These are phyloP conservation scores for Crithidia expoeki DNA, from an alignment of 208 protist species.

Conservation along the genomic window DNA sequence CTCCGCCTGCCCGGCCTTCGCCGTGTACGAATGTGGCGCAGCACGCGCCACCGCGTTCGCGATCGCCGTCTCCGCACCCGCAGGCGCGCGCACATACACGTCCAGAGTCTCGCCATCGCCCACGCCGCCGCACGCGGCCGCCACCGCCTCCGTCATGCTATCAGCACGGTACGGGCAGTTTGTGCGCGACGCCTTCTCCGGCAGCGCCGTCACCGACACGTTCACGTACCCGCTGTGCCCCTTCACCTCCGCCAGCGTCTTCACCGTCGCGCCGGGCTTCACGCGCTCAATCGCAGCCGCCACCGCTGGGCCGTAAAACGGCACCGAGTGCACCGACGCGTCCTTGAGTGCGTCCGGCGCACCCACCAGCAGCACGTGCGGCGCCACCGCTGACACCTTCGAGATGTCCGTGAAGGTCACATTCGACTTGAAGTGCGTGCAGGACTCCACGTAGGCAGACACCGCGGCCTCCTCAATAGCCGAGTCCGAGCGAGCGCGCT, in stretches of 20 bases:
- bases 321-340: slow-evolving; percentile 39
- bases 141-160: slow-evolving; percentile 42
- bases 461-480: slow-evolving; percentile 39
- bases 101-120: slow-evolving; percentile 45
- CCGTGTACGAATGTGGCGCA: slow-evolving; percentile 51
- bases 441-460: slow-evolving; percentile 50
- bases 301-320: slow-evolving; percentile 59
- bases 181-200: slow-evolving; percentile 52
- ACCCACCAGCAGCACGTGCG: slow-evolving; percentile 62
- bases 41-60: slow-evolving; percentile 59
- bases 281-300: slow-evolving; percentile 58
- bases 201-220: slow-evolving; percentile 56
- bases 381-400: slow-evolving; percentile 33
- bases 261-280: slow-evolving; percentile 33
- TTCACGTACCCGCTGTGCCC: slow-evolving; percentile 29
- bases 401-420: slow-evolving; percentile 58
- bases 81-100: slow-evolving; percentile 50
- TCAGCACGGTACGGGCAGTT: slow-evolving; percentile 79
- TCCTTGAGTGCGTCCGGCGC: slow-evolving; percentile 49
- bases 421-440: slow-evolving; percentile 70
- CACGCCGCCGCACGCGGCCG: slow-evolving; percentile 27
- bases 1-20: slow-evolving; percentile 41
- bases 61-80: slow-evolving; percentile 43
- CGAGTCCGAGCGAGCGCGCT: slow-evolving; percentile 42
- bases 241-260: slow-evolving; percentile 32